phyloP scores from a whole-genome alignment of 768 basidiomycete species.

The Hygrophorus russula region DNA sequence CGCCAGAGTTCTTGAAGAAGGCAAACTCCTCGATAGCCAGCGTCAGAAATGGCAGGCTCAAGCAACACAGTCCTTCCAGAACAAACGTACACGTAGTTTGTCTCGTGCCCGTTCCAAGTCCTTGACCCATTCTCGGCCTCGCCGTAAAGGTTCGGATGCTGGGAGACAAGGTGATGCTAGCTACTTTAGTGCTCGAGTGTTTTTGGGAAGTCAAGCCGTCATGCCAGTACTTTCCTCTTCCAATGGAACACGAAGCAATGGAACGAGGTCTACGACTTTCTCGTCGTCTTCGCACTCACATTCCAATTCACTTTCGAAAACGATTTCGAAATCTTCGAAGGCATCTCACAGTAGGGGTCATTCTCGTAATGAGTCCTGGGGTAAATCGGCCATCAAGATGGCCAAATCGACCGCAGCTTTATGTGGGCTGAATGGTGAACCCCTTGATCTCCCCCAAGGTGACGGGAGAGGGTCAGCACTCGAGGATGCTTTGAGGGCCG shows the following conservation, averaged over 20 bases:
- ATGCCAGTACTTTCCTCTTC: constrained; percentile 27
- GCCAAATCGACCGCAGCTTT: constrained; percentile 22
- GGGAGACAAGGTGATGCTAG: constrained; percentile 26
- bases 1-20: constrained; percentile 56
- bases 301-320: constrained; percentile 26
- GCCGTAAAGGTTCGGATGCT: constrained; percentile 14
- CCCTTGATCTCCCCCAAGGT: constrained; percentile 8
- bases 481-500: constrained; percentile 27
- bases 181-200: constrained; percentile 53
- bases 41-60: constrained; percentile 57
- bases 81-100: constrained; percentile 47
- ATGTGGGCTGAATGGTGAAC: constrained; percentile 15
- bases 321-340: constrained; percentile 19
- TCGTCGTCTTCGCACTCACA: constrained; percentile 20
- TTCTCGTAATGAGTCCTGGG: constrained; percentile 32
- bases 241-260: constrained; percentile 5
- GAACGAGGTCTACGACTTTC: neutral
- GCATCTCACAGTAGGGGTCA: constrained; percentile 23
- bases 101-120: constrained; percentile 58
- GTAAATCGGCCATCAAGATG: constrained; percentile 28
- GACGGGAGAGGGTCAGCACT: constrained; percentile 17
- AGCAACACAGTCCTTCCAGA: constrained; percentile 53
- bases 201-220: constrained; percentile 52
- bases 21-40: constrained; percentile 46
- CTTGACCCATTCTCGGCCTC: constrained; percentile 18